Evolutionary conservation across 2,329 filamentous ascomycete species (phyloP).

Genomic region (Westerdykella ornata): DNA sequence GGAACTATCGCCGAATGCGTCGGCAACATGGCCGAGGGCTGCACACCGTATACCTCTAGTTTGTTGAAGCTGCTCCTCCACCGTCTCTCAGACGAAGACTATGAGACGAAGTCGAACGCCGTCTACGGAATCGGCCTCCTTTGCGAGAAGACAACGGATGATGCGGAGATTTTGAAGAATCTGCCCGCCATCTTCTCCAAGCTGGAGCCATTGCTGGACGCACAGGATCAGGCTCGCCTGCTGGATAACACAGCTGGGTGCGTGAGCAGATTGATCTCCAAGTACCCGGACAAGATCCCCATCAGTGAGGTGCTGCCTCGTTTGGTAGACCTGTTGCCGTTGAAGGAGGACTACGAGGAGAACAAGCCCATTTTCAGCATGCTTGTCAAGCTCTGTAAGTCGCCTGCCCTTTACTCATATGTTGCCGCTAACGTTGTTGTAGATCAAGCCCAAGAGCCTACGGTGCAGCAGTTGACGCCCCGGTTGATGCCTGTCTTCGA

Average conservation of each 20-base stretch:
- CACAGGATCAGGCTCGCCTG: conserved; percentile 70
- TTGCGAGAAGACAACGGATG: conserved; percentile 71
- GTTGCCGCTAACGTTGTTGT: background rate
- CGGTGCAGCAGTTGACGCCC: conserved; percentile 62
- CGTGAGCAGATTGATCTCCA: conserved; percentile 83
- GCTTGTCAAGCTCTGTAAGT: conserved; percentile 76
- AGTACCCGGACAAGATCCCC: conserved; percentile 76
- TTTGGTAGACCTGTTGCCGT: conserved; percentile 69
- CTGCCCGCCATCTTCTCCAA: conserved; percentile 75
- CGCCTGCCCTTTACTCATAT: background rate
- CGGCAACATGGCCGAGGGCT: conserved; percentile 72
- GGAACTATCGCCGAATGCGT: conserved; percentile 89
- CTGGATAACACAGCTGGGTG: conserved; percentile 93
- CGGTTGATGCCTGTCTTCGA: conserved; percentile 65
- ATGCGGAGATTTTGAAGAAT: conserved; percentile 63
- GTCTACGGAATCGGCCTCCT: conserved; percentile 86
- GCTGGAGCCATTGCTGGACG: conserved; percentile 76
- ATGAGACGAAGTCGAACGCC: conserved; percentile 90
- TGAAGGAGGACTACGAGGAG: conserved; percentile 93
- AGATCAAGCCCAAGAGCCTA: conserved; percentile 63
- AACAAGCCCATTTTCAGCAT: conserved; percentile 90
- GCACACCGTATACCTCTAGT: conserved; percentile 70
- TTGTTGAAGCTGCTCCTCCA: conserved; percentile 78
- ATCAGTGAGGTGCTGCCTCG: conserved; percentile 74
- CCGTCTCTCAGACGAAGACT: conserved; percentile 80